Evolutionary conservation across 2,329 filamentous ascomycete species (phyloP).

Genomic region (Cladobotryum mycophilum): DNA sequence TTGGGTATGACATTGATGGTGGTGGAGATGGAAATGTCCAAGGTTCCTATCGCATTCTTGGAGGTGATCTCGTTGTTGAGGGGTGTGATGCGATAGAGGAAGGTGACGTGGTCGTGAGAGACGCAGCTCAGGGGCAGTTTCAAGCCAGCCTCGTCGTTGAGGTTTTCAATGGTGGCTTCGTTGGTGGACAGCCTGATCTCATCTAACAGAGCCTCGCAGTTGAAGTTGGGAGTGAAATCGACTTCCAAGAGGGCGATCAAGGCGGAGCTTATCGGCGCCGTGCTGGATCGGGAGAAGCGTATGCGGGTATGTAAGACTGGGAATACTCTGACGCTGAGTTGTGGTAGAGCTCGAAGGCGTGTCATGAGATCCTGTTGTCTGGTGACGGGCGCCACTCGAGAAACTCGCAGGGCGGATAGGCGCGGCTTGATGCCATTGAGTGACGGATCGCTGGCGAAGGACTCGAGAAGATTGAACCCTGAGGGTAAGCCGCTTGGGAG

Average conservation of each 20-base stretch:
- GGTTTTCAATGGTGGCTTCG: constrained; percentile 53
- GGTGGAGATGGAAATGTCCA: constrained; percentile 57
- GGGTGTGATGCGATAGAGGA: constrained; percentile 62
- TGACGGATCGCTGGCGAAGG: constrained; percentile 60
- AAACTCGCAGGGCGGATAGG: constrained; percentile 68
- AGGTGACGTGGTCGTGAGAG: constrained; percentile 68
- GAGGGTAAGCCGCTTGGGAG: constrained; percentile 62
- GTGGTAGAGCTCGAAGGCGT: constrained; percentile 58
- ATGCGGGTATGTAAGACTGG: constrained; percentile 68
- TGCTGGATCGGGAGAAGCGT: constrained; percentile 60
- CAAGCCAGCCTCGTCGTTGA: constrained; percentile 44
- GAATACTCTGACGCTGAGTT: constrained; percentile 56
- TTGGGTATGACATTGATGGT: constrained; percentile 49
- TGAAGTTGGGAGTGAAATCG: constrained; percentile 65
- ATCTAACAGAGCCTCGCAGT: constrained; percentile 58
- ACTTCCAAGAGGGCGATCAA: constrained; percentile 67
- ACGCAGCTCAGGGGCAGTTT: constrained; percentile 55
- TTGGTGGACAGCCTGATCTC: constrained; percentile 51
- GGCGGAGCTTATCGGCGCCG: constrained; percentile 50
- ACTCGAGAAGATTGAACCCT: constrained; percentile 70
- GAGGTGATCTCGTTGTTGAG: constrained; percentile 36
- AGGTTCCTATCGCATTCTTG: constrained; percentile 44
- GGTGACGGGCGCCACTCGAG: constrained; percentile 63
- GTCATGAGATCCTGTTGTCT: constrained; percentile 55
- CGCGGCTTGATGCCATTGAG: constrained; percentile 57